Conservation (phyloP, 1,139 yeast genomes). For the Geotrichum siamense region DNA sequence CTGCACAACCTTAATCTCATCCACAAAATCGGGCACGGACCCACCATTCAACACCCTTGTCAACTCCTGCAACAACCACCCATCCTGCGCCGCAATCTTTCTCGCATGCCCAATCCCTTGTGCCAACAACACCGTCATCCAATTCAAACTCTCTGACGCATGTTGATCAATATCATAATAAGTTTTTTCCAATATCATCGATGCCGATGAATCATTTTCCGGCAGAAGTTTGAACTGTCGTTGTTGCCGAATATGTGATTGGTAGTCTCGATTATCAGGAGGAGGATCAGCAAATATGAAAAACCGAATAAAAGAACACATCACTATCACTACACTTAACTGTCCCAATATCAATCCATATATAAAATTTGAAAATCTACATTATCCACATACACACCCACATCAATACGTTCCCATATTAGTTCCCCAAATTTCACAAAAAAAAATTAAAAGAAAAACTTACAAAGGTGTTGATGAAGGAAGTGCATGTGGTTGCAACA, state of each 20-base stretch:
- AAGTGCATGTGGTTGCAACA: not conserved
- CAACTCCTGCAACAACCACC: constrained; percentile 74
- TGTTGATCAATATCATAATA: constrained; percentile 87
- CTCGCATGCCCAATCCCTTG: constrained; percentile 84
- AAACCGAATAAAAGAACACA: constrained; percentile 71
- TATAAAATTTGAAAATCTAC: constrained; percentile 27
- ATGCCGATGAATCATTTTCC: constrained; percentile 30
- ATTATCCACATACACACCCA: not conserved
- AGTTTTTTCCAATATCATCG: constrained; percentile 72
- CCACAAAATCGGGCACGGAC: constrained; percentile 71
- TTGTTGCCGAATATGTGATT: constrained; percentile 26
- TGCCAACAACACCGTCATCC: constrained; percentile 93
- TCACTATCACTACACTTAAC: constrained; percentile 67
- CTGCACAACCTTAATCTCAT: constrained; percentile 71
- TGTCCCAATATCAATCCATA: constrained; percentile 54
- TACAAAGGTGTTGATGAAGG: constrained; percentile 7
- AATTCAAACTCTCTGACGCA: constrained; percentile 82
- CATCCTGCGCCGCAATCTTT: constrained; percentile 74
- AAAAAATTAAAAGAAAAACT: not conserved
- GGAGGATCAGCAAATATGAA: constrained; percentile 78
- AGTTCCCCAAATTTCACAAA: not conserved
- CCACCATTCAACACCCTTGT: constrained; percentile 47
- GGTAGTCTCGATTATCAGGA: constrained; percentile 29
- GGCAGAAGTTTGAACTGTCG: constrained; percentile 31
- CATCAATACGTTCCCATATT: not conserved